Conservation (phyloP, 768 basidiomycete species). For the Lactifluus piperatus region DNA sequence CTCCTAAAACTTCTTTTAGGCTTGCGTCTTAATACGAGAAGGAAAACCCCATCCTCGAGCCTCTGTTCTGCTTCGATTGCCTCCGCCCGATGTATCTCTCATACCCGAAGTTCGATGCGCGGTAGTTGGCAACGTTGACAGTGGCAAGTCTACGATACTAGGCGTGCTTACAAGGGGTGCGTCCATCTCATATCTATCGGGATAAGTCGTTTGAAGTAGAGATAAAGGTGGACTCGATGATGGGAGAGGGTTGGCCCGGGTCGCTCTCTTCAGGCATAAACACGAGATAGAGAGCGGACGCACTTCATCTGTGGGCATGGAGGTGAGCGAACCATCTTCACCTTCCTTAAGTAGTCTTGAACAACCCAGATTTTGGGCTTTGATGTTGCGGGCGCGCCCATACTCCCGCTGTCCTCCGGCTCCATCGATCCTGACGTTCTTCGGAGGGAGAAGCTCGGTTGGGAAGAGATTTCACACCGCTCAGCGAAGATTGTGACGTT, state of each 20-base stretch:
- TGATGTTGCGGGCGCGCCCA: slow-evolving; percentile 62
- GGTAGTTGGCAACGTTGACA: slow-evolving; percentile 91
- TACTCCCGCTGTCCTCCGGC: slow-evolving; percentile 57
- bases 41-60: slow-evolving; percentile 43
- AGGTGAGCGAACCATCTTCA: slow-evolving; percentile 42
- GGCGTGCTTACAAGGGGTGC: slow-evolving; percentile 91
- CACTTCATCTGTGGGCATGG: slow-evolving; percentile 95
- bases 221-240: slow-evolving; percentile 64
- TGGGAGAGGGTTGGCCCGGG: slow-evolving; percentile 72
- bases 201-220: slow-evolving; percentile 17
- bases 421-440: slow-evolving; percentile 53
- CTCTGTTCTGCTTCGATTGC: slow-evolving; percentile 60
- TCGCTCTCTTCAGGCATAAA: slow-evolving; percentile 90
- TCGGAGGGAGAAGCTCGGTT: slow-evolving; percentile 81
- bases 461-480: slow-evolving; percentile 89
- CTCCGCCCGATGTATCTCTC: slow-evolving; percentile 62
- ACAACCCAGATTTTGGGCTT: slow-evolving; percentile 78
- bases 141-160: slow-evolving; percentile 90
- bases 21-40: slow-evolving; percentile 45
- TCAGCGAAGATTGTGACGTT: slow-evolving; percentile 93
- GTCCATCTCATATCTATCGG: slow-evolving; percentile 20
- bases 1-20: slow-evolving; percentile 29
- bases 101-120: slow-evolving; percentile 94
- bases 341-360: not conserved
- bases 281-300: slow-evolving; percentile 95